Evolutionary conservation across 768 basidiomycete species (phyloP).

Genomic region (Rhodotorula diobovata): DNA sequence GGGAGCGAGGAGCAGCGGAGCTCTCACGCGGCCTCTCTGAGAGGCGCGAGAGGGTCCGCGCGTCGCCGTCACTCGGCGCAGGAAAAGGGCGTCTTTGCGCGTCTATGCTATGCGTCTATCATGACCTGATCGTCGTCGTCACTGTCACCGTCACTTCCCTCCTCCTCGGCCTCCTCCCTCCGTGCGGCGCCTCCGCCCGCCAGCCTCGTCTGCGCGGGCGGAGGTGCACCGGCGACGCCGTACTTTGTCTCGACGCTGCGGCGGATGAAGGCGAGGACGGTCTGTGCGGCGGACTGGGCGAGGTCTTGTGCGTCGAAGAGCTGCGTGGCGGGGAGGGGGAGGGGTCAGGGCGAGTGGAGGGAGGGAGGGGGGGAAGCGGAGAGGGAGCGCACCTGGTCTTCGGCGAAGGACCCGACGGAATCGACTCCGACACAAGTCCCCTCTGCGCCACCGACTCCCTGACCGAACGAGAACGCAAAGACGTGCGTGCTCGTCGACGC

Average conservation of each 20-base stretch:
- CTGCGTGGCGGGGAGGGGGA: conserved; percentile 1
- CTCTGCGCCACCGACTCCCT: conserved; percentile 23
- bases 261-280: conserved; percentile 37
- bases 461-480: conserved; percentile 38
- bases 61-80: too few species aligned
- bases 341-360: background rate
- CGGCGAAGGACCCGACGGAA: conserved; percentile 14
- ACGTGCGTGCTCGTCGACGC: conserved; percentile 34
- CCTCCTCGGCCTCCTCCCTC: background rate
- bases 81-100: too few species aligned
- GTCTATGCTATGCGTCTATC: background rate
- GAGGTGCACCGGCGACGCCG: conserved; percentile 12
- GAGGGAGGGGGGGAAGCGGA: background rate
- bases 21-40: too few species aligned
- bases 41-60: too few species aligned
- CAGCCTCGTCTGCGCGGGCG: conserved; percentile 1
- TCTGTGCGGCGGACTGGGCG: conserved; percentile 18
- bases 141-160: background rate
- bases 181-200: background rate
- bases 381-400: conserved; percentile 29
- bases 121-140: background rate
- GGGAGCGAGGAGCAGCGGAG: too few species aligned
- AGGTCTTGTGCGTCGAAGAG: conserved; percentile 36
- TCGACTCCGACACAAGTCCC: conserved; percentile 37
- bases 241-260: conserved; percentile 37